Evolutionary conservation across 2,329 filamentous ascomycete species (phyloP), one percentile per base, ranked within the genome.

Genomic region (Microcyclosporella mali): DNA sequence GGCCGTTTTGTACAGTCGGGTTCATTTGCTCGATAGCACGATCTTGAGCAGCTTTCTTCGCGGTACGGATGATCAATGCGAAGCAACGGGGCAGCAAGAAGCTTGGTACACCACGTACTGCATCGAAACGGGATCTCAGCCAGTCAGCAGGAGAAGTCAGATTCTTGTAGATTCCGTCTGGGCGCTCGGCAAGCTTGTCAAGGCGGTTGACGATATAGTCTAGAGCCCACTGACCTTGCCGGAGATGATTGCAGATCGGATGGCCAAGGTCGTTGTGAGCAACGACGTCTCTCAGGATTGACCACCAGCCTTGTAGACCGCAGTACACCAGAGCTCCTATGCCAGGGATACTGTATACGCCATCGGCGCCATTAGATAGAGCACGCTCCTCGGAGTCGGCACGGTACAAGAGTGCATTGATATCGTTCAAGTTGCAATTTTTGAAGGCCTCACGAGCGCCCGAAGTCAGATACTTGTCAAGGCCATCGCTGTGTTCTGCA

Each of bases 261-360:
- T 98, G 92, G 1, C 86, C 92, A 7, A 98, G 77, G 60, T 97
- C 81, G 63, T 98, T 98, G 51, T 92, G 81, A 38, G 75, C 78
- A 55, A 97, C 85, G 49, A 98, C 84, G 44, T 85, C 75, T 56
- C 88, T 83, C 32, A 98, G 70, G 1, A 95, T 72, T 62, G 88
- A 95, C 88, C 90, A 95, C 90, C 92, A 98, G 29, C 94, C 94
- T 64, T 98, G 92, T n/a, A 98, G 74, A 47, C 92, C 92, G 47
- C 90, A 90, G 64, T 97, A 98, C 2, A 95, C 86, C 32, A 95
- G 75, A 46, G 84, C 81, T 2, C 89, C 90, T 59, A 88, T 73
- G 1, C 82, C 82, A 1, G 92, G 92, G 51, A 98, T 84, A 40
- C 82, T 78, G 67, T 97, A 98, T 7, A 82, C 82, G n/a, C 92